These are phyloP conservation scores for Sarocladium strictum DNA, from an alignment of 2,329 filamentous ascomycete genomes.

Conservation along the genomic window DNA sequence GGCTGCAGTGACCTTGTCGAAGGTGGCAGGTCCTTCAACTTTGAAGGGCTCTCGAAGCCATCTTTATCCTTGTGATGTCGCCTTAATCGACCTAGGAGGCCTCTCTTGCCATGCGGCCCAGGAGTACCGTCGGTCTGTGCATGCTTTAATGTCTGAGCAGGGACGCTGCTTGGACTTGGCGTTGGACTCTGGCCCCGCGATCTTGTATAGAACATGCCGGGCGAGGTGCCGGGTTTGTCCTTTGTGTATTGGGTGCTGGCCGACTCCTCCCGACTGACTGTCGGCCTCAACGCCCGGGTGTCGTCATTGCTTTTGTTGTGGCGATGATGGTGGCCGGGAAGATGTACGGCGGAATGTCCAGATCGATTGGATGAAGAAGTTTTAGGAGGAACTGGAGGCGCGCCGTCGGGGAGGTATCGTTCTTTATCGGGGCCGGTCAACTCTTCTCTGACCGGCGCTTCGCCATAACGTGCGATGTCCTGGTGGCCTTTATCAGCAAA, in stretches of 20 bases:
- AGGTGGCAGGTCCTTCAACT: conserved; percentile 41
- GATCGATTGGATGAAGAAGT: conserved; percentile 59
- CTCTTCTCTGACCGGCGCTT: conserved; percentile 67
- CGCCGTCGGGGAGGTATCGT: conserved; percentile 51
- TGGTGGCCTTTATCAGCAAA: conserved; percentile 26
- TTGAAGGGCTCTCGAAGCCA: conserved; percentile 31
- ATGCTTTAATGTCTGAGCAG: conserved; percentile 21
- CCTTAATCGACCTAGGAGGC: conserved; percentile 44
- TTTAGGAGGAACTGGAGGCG: conserved; percentile 44
- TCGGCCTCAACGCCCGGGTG: conserved; percentile 60
- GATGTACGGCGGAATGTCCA: conserved; percentile 55
- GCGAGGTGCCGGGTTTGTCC: conserved; percentile 42
- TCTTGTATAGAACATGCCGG: conserved; percentile 38
- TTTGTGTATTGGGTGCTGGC: conserved; percentile 36
- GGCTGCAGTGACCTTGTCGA: conserved; percentile 48
- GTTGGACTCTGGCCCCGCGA: conserved; percentile 75
- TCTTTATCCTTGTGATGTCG: conserved; percentile 50
- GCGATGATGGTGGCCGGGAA: conserved; percentile 57
- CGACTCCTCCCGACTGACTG: conserved; percentile 70
- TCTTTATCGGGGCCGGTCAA: conserved; percentile 65
- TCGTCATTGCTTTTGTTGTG: conserved; percentile 69
- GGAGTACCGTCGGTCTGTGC: conserved; percentile 45
- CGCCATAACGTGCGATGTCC: conserved; percentile 72
- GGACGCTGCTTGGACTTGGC: conserved; percentile 62
- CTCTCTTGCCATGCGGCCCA: conserved; percentile 43